Conservation (phyloP, 208 protist genomes). For the Trypanosoma vivax region DNA sequence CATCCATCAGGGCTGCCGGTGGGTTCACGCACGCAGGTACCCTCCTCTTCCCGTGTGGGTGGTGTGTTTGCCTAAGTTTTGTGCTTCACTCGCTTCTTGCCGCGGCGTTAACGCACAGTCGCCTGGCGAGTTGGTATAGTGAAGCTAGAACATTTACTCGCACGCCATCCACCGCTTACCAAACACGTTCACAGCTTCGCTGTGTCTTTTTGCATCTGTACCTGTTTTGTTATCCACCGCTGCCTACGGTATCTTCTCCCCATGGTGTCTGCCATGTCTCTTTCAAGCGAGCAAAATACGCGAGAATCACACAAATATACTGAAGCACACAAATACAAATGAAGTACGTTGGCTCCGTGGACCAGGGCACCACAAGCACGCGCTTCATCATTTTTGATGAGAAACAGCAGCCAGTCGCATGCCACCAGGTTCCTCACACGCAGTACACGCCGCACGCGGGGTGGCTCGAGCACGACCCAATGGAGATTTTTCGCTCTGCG, state of each 20-base stretch:
- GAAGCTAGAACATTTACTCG: slow-evolving; percentile 13
- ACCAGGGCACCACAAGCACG: slow-evolving; percentile 94
- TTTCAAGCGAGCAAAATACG: background rate
- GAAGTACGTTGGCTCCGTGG: slow-evolving; percentile 84
- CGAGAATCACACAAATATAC: background rate
- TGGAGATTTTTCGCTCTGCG: slow-evolving; percentile 84
- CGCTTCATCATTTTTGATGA: slow-evolving; percentile 93
- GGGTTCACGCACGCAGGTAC: background rate
- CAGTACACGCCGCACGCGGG: slow-evolving; percentile 82
- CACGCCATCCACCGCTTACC: background rate
- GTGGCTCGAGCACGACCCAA: slow-evolving; percentile 96
- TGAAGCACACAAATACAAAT: slow-evolving; percentile 16
- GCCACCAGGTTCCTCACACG: slow-evolving; percentile 73
- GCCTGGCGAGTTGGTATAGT: slow-evolving; percentile 35
- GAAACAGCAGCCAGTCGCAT: slow-evolving; percentile 40
- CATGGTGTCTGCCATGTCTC: background rate
- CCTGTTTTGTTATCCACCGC: slow-evolving; percentile 1
- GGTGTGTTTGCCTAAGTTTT: background rate
- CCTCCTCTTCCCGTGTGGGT: slow-evolving; percentile 12
- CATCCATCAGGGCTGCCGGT: slow-evolving; percentile 22
- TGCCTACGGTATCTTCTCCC: background rate
- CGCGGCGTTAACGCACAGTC: slow-evolving; percentile 10
- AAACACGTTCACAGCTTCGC: background rate
- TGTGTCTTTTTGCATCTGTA: background rate
- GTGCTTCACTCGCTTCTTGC: slow-evolving; percentile 37